Conservation (phyloP, 2,329 filamentous ascomycete species). For the Ciborinia camelliae region DNA sequence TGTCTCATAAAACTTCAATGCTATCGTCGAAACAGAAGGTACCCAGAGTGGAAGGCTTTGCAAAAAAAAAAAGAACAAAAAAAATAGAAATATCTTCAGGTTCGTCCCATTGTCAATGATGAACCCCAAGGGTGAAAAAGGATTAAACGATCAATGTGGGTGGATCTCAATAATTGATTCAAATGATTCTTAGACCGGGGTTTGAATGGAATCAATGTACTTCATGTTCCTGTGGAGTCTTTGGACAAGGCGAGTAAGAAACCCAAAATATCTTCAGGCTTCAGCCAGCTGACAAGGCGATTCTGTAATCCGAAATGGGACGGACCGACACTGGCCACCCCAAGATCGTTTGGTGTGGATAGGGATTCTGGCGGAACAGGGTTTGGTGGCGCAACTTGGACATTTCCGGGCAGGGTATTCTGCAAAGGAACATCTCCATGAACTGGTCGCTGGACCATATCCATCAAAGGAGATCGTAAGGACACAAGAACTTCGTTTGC, state of each 20-base stretch:
- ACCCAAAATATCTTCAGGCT: constrained; percentile 23
- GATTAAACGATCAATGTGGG: constrained; percentile 26
- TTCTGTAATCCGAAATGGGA: constrained; percentile 26
- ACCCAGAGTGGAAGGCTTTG: constrained; percentile 22
- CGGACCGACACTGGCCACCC: constrained; percentile 21
- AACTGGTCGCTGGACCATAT: constrained; percentile 10
- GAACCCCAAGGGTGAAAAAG: constrained; percentile 26
- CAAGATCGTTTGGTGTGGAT: constrained; percentile 17
- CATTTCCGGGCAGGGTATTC: constrained; percentile 17
- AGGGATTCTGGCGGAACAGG: constrained; percentile 20
- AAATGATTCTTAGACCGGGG: background rate
- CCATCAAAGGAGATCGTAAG: background rate
- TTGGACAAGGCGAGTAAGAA: constrained; percentile 21
- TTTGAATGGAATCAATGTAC: background rate
- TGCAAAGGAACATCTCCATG: background rate
- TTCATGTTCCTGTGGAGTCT: constrained; percentile 1
- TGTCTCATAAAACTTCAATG: constrained; percentile 23
- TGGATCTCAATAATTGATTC: constrained; percentile 15
- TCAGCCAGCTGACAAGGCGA: constrained; percentile 25
- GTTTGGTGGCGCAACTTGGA: constrained; percentile 23
- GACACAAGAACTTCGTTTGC: background rate
- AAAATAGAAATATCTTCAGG: constrained; percentile 24
- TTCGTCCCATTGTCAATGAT: constrained; percentile 6
- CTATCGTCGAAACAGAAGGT: constrained; percentile 30
- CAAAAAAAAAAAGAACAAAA: no score